These are phyloP conservation scores for Lathyrus sativus DNA, from an alignment of 306 rosid genomes.

Conservation along the genomic window DNA sequence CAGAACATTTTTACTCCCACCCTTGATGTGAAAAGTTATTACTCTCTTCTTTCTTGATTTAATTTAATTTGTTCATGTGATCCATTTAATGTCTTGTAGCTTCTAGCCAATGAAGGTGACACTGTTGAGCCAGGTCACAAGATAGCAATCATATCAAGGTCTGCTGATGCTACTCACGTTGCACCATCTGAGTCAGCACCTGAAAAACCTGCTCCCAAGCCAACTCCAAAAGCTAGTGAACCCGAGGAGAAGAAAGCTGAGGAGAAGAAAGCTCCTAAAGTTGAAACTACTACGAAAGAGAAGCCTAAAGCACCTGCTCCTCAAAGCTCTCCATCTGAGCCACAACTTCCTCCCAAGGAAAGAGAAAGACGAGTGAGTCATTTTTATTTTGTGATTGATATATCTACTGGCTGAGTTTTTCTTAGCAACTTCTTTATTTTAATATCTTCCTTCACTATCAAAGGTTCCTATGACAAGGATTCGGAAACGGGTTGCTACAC, in stretches of 20 bases:
- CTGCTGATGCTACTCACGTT: constrained; percentile 76
- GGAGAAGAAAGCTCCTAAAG: constrained; percentile 59
- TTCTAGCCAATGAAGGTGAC: constrained; percentile 83
- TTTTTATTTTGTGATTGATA: constrained; percentile 21
- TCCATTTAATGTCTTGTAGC: constrained; percentile 46
- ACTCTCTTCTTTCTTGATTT: background rate
- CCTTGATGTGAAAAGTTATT: background rate
- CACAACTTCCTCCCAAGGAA: constrained; percentile 84
- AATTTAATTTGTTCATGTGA: constrained; percentile 19
- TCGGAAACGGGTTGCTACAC: constrained; percentile 66
- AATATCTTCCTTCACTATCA: constrained; percentile 28
- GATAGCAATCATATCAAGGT: constrained; percentile 81
- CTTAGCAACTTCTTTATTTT: constrained; percentile 17
- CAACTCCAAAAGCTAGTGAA: constrained; percentile 47
- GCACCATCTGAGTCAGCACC: constrained; percentile 65
- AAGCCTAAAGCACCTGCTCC: constrained; percentile 57
- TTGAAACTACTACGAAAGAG: constrained; percentile 46
- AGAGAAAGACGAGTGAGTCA: constrained; percentile 76
- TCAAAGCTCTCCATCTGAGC: constrained; percentile 65
- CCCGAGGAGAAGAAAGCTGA: constrained; percentile 54
- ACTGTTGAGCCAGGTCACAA: constrained; percentile 84
- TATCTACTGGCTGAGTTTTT: constrained; percentile 23
- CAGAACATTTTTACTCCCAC: background rate
- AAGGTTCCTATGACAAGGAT: constrained; percentile 92
- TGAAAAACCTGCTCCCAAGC: constrained; percentile 52